Conservation (phyloP, 805 yeast genomes). For the Candida boleticola region DNA sequence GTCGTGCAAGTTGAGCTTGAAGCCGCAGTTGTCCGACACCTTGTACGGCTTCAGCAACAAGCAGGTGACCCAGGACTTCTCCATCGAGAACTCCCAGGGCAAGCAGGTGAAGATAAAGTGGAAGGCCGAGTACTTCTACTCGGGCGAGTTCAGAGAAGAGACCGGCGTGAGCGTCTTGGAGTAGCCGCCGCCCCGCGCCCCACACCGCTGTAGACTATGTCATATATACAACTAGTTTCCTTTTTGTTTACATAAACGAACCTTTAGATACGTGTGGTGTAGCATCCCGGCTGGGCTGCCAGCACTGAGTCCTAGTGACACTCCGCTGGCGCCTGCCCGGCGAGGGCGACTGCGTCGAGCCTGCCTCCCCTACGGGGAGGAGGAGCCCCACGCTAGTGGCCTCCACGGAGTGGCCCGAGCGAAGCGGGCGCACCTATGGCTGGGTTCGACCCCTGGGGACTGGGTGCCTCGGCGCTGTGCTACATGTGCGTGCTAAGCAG, state of each 20-base stretch:
- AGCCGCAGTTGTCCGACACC: slow-evolving; percentile 58
- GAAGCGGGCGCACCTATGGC: too few species aligned
- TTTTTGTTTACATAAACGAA: not conserved
- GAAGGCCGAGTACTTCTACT: slow-evolving; percentile 58
- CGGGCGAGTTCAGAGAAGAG: slow-evolving; percentile 50
- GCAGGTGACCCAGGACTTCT: slow-evolving; percentile 54
- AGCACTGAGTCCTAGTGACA: too few species aligned
- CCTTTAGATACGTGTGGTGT: not conserved
- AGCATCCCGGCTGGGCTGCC: not conserved
- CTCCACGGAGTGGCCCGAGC: not conserved
- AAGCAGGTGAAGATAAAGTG: slow-evolving; percentile 66
- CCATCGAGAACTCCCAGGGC: slow-evolving; percentile 30
- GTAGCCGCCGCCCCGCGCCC: slow-evolving; percentile 5
- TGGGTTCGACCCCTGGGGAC: too few species aligned
- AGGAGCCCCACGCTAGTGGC: too few species aligned
- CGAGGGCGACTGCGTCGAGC: too few species aligned
- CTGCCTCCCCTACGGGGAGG: too few species aligned
- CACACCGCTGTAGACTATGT: not conserved
- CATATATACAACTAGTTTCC: not conserved
- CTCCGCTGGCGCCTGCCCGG: too few species aligned
- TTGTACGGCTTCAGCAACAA: slow-evolving; percentile 47
- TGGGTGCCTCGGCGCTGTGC: too few species aligned
- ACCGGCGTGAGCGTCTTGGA: slow-evolving; percentile 48
- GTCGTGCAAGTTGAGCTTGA: slow-evolving; percentile 52
- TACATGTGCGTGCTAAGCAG: too few species aligned